Evolutionary conservation across 495 filamentous ascomycete genomes (phyloP), one percentile per base, ranked within the genome.

Genomic region (Penicillium canescens): DNA sequence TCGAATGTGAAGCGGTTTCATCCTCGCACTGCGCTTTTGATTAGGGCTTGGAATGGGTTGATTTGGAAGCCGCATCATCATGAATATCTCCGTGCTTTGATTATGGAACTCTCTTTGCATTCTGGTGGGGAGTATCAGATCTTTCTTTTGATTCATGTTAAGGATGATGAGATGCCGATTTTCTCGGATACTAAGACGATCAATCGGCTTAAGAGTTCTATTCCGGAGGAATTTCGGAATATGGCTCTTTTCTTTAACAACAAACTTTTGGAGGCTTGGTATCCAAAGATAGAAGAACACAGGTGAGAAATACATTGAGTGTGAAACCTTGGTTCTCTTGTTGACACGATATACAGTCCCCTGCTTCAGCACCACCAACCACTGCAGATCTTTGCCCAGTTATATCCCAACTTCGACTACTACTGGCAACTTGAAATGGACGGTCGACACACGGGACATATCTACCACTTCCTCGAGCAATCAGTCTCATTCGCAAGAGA

Each of bases 341-440:
- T 24, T 41, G 26, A 49, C 34, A 13, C 11, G 36, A 47, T 42
- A 4, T 7, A 7, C 50, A 70, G 57, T 43, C 53, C 58, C 14
- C 47, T 56, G 4, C 31, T 62, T 5, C 68, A 73, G n/a, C 62
- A 71, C 44, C 62, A 62, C 46, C 70, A 73, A 31, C 63, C 72
- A 8, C 14, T 74, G 12, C 68, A 75, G 39, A 67, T 74, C 40
- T 91, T 91, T 59, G 82, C 83, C 42, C 77, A 85, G 51, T 74
- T 83, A 23, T 80, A 87, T 53, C 86, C 86, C 0, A 81, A 89
- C 52, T 91, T 88, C 52, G 86, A 88, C 47, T 88, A 78, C 59
- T 78, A 88, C 48, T 91, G 87, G 88, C 90, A 91, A 62, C 85
- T 86, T 77, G 87, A 90, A 57, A 79, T 87, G 63, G 87, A 91